phyloP scores from a whole-genome alignment of 129 eudicot species.

The Tanacetum coccineum region DNA sequence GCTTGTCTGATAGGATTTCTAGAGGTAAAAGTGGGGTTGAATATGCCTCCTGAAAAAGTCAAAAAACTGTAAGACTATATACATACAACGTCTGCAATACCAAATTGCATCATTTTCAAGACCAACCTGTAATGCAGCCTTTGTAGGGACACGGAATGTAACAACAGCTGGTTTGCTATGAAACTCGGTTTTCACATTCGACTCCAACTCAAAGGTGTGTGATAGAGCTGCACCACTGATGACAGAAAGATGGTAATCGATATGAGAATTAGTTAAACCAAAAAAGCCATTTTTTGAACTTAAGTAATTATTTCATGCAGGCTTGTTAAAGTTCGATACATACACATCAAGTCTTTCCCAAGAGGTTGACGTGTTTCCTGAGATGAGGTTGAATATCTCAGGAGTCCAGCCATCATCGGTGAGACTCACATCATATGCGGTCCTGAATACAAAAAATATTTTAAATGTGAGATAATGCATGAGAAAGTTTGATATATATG shows the following conservation, averaged over 20 bases:
- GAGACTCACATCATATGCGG: constrained; percentile 83
- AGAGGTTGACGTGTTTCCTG: constrained; percentile 71
- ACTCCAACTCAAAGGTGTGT: constrained; percentile 80
- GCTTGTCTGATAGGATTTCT: constrained; percentile 43
- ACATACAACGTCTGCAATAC: no score
- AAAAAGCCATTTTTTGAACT: neutral
- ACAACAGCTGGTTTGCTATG: constrained; percentile 81
- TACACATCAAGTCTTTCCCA: constrained; percentile 99
- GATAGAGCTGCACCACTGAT: constrained; percentile 67
- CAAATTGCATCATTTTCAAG: neutral
- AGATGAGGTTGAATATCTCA: constrained; percentile 50
- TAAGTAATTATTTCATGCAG: constrained; percentile 6
- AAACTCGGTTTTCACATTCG: constrained; percentile 50
- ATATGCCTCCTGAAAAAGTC: constrained; percentile 2
- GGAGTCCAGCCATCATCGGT: constrained; percentile 76
- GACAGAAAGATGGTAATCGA: constrained; percentile 9
- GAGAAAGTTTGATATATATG: neutral
- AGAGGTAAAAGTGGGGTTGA: constrained; percentile 62
- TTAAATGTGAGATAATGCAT: constrained; percentile 13
- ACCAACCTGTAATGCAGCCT: constrained; percentile 59
- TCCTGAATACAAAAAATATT: constrained; percentile 39
- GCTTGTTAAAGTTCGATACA: constrained; percentile 34
- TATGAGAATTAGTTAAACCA: constrained; percentile 3
- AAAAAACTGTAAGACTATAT: neutral
- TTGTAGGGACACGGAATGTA: constrained; percentile 77